Base-by-base conservation (phyloP, 768 basidiomycete species). In the Collybiopsis luxurians region DNA sequence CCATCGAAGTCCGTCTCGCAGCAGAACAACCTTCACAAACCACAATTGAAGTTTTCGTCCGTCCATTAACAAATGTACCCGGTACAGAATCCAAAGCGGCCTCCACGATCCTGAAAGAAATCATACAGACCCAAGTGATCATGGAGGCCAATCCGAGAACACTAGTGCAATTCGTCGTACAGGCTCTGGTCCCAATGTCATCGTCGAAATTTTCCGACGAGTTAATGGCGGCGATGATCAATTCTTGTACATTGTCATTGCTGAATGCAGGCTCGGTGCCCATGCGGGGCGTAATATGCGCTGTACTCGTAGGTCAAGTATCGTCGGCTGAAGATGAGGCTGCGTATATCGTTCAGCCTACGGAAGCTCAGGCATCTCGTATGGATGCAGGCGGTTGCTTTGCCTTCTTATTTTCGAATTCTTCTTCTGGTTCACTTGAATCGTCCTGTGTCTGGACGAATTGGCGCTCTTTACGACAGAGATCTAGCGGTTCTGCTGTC, bases 161-260 rank as follows among this genome's bases (percentile, higher is more conserved):
- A 2, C 77, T 91, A 10, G 74, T 92, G 2, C 91, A 92, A 61
- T 75, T 94, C n/a, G 86, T 90, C 1, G 76, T 89, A 0, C 92
- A 94, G 68, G 75, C 80, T 2, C 73, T 91, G 1, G 53, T 69
- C 10, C 59, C 58, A 63, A 12, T 67, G 63, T 52, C 58, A 55
- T 24, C 60, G 63, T 57, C 65, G 53, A 48, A 64, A n/a, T 5
- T 21, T 27, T 71, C 71, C 30, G 73, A 79, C 26, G 73, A 73
- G 0, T 71, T 89, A 24, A 71, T 82, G 1, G 85, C 90, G 0
- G 79, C 86, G 2, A 73, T 85, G 67, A 81, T 91, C 60, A 92
- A 93, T 59, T 86, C 90, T 0, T 78, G 81, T 60, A 82, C 81
- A 4, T 71, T 90, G 0, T 86, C 91, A 0, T 72, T 92, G 7